phyloP scores from a whole-genome alignment of 257 asterid genomes.

The Solanum dulcamara region DNA sequence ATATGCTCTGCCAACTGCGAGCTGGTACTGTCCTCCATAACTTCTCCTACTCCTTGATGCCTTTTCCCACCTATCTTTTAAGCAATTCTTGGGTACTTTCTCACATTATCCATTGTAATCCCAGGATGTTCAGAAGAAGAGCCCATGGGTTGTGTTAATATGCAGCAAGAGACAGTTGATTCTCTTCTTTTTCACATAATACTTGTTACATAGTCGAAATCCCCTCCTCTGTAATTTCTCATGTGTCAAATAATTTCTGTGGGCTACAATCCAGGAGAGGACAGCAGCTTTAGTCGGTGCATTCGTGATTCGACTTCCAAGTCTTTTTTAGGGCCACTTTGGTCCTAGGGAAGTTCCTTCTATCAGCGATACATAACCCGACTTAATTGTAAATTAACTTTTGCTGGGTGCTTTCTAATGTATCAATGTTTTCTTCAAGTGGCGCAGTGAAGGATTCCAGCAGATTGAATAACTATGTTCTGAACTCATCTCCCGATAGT shows the following conservation, averaged over 20 bases:
- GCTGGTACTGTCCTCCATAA: background rate
- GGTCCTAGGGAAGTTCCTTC: background rate
- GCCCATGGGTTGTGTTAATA: background rate
- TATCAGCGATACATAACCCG: background rate
- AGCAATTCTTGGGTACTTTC: background rate
- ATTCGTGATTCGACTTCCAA: too few relatives aligned
- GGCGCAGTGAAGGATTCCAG: too few relatives aligned
- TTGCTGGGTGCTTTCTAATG: background rate
- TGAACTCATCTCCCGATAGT: too few relatives aligned
- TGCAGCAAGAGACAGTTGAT: background rate
- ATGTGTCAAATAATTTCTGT: background rate
- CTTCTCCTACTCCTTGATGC: background rate
- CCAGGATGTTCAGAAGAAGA: background rate
- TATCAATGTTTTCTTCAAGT: too few relatives aligned
- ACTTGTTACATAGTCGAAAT: background rate
- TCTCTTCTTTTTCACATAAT: background rate
- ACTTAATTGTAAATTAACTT: background rate
- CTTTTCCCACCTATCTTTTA: background rate
- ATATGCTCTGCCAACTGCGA: background rate
- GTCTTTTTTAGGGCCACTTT: background rate
- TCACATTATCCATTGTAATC: background rate
- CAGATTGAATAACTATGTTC: too few relatives aligned
- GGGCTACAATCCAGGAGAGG: background rate
- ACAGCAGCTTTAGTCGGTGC: background rate
- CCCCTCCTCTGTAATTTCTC: background rate